Evolutionary conservation across 2,329 filamentous ascomycete species (phyloP), one percentile per base, ranked within the genome.

Genomic region (Talaromyces marneffei): DNA sequence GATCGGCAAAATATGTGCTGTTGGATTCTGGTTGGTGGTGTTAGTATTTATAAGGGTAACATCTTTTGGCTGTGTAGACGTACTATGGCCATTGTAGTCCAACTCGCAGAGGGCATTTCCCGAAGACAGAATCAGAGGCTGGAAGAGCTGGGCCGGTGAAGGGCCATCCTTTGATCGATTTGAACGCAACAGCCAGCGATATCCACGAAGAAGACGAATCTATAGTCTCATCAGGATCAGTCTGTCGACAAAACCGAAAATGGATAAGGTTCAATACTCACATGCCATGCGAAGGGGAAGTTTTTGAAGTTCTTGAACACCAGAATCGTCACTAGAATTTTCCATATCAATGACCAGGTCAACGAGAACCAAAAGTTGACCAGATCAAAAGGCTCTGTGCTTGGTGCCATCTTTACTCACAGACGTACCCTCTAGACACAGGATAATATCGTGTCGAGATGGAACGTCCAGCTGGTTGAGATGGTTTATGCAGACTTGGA

Each of bases 1-100:
- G 76, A 65, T 85, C 82, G 64, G 77, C 72, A 68, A 85, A 84
- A 70, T 83, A 84, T 6, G 82, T 84, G 56, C 72, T 77, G 70
- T 85, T 85, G 44, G 75, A 79, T 67, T 84, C 63, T 64, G 14
- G 29, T 56, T 16, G 12, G n/a, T 8, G 2, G 18, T 50, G n/a
- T 59, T 18, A 59, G 46, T 23, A 16, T 29, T 33, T 3, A 31
- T n/a, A 48, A 16, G 3, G 18, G 4, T 23, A 20, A 20, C 12
- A 20, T 3, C 4, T 33, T 6, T 0, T 20, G 29, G n/a, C 12
- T 16, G n/a, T 18, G 9, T 20, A 42, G 18, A 42, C 61, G 46
- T 58, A 64, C 63, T 66, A 46, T 66, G 64, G 1, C 63, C 23
- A 31, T 66, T 66, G 40, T 65, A 66, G n/a, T 66, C 65, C 29